phyloP scores from a whole-genome alignment of 2,329 filamentous ascomycete species.

The Pseudogymnoascus sp. region DNA sequence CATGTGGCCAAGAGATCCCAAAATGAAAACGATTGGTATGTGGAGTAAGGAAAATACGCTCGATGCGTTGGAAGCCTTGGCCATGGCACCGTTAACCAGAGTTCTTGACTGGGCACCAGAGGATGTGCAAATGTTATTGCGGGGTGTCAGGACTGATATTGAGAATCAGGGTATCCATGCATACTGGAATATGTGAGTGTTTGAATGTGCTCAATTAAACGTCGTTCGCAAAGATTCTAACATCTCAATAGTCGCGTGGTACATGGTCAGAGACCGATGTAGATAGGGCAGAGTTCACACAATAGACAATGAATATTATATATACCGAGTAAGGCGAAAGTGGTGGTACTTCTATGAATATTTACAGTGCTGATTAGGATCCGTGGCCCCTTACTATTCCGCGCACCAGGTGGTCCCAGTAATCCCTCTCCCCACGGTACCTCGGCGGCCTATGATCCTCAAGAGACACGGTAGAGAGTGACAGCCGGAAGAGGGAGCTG shows the following conservation, averaged over 20 bases:
- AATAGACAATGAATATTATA: background rate
- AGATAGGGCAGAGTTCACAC: background rate
- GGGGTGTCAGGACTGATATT: constrained; percentile 29
- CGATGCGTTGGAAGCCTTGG: constrained; percentile 21
- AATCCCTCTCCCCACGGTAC: background rate
- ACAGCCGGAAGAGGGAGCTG: background rate
- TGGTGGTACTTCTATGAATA: background rate
- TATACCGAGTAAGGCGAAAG: background rate
- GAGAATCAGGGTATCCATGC: constrained; percentile 28
- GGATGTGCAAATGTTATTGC: constrained; percentile 27
- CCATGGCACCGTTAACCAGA: constrained; percentile 21
- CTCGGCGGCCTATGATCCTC: too few relatives aligned
- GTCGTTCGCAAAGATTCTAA: background rate
- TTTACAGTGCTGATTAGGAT: background rate
- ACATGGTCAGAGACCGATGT: background rate
- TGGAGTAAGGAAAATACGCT: constrained; percentile 22
- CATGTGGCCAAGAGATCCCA: constrained; percentile 43
- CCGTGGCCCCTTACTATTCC: background rate
- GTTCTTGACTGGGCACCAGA: constrained; percentile 21
- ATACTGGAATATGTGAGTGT: constrained; percentile 15
- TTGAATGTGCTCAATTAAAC: background rate
- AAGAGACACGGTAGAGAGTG: too few relatives aligned
- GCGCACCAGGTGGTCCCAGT: background rate
- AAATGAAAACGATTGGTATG: constrained; percentile 20
- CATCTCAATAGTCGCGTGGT: background rate